These are phyloP conservation scores for Juglanconis oblonga DNA, from an alignment of 2,329 filamentous ascomycete species.

Conservation along the genomic window DNA sequence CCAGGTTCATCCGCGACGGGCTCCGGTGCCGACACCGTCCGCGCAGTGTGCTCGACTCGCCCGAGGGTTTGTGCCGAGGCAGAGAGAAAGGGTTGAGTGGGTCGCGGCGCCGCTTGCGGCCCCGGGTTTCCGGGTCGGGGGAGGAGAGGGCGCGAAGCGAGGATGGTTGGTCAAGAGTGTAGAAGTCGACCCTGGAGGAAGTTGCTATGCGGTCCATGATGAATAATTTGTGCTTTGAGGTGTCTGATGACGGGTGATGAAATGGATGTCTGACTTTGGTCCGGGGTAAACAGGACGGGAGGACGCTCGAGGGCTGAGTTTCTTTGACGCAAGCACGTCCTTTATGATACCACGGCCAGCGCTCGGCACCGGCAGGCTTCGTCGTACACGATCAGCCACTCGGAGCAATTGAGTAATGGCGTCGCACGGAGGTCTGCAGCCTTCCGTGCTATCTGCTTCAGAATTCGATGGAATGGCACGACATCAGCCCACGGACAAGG, in stretches of 20 bases:
- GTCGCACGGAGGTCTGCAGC: conserved; percentile 8
- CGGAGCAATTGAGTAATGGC: neutral
- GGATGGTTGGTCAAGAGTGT: neutral
- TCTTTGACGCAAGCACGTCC: neutral
- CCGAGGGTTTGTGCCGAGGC: conserved; percentile 28
- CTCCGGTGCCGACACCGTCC: conserved; percentile 40
- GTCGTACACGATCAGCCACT: neutral
- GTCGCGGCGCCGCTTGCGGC: conserved; percentile 34
- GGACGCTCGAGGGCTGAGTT: neutral
- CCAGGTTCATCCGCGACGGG: conserved; percentile 36
- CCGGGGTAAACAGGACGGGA: neutral
- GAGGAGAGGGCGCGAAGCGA: conserved; percentile 24
- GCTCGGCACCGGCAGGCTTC: neutral
- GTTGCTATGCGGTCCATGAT: conserved; percentile 7
- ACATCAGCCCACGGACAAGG: conserved; percentile 9
- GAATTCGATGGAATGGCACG: conserved; percentile 10
- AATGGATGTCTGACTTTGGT: neutral
- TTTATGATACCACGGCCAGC: neutral
- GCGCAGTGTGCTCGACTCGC: conserved; percentile 37
- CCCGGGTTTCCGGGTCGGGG: conserved; percentile 33
- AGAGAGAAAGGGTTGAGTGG: conserved; percentile 24
- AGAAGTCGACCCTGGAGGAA: conserved; percentile 2
- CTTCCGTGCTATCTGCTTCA: conserved; percentile 1
- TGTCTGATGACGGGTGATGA: too few relatives aligned
- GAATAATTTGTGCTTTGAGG: neutral